phyloP scores from a whole-genome alignment of 495 filamentous ascomycete genomes.

The Clavariopsis aquatica region DNA sequence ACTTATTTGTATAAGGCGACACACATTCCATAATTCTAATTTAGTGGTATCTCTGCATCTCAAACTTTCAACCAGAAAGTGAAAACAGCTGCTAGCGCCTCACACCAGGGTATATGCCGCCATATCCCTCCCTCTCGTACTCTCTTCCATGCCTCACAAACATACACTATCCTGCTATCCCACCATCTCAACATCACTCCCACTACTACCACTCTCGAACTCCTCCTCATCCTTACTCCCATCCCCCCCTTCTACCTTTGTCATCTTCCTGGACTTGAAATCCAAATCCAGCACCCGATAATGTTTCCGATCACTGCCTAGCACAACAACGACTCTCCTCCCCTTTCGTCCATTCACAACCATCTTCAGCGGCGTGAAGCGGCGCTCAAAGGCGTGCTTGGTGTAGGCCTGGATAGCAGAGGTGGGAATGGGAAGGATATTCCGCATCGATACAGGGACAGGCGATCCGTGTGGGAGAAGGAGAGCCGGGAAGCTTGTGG shows the following conservation, averaged over 20 bases:
- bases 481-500: neutral
- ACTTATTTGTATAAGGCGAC: no score
- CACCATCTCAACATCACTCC: constrained; percentile 22
- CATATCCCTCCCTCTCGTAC: no score
- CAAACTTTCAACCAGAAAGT: no score
- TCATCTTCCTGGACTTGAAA: constrained; percentile 10
- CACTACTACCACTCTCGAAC: constrained; percentile 18
- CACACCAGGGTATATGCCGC: no score
- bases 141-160: no score
- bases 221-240: constrained; percentile 5
- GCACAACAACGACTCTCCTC: constrained; percentile 39
- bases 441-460: constrained; percentile 3
- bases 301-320: constrained; percentile 38
- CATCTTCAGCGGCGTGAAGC: constrained; percentile 40
- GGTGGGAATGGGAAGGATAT: neutral
- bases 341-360: constrained; percentile 42
- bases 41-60: no score
- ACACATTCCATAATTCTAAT: no score
- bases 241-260: constrained; percentile 1
- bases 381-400: constrained; percentile 32
- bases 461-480: neutral
- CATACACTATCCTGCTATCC: neutral
- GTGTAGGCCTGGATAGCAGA: constrained; percentile 9
- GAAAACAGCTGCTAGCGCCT: no score
- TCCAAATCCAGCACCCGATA: constrained; percentile 43